phyloP scores from a whole-genome alignment of 1,139 yeast genomes.

The Arxiozyma heterogenica region DNA sequence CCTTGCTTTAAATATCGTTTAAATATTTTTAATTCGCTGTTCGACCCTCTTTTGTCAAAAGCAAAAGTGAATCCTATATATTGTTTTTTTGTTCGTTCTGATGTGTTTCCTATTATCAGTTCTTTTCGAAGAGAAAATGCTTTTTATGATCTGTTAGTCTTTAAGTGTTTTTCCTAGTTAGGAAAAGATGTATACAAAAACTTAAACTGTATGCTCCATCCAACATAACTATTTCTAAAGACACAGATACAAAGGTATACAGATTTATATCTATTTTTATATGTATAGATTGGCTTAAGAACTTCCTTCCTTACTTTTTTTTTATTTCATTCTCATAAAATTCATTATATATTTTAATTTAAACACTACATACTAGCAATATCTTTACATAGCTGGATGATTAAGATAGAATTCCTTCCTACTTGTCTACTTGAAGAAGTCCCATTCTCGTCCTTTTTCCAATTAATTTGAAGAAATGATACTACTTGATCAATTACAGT shows the following conservation, averaged over 20 bases:
- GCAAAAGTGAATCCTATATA: no score
- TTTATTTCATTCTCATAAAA: no score
- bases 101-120: background rate
- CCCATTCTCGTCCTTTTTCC: slow-evolving; percentile 10
- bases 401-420: slow-evolving; percentile 29
- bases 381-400: slow-evolving; percentile 28
- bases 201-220: no score
- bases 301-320: background rate
- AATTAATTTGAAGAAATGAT: slow-evolving; percentile 18
- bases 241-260: no score
- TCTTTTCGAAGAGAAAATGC: background rate
- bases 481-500: slow-evolving; percentile 7
- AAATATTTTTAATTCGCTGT: no score
- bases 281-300: no score
- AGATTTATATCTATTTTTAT: no score
- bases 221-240: no score
- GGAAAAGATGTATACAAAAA: background rate
- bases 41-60: no score
- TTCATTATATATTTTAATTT: background rate
- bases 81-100: background rate
- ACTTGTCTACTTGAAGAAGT: slow-evolving; percentile 18
- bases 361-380: slow-evolving; percentile 7
- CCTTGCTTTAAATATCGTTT: background rate
- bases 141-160: no score
- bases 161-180: background rate